Conservation (phyloP, 768 basidiomycete species). For the Lactarius psammicola region DNA sequence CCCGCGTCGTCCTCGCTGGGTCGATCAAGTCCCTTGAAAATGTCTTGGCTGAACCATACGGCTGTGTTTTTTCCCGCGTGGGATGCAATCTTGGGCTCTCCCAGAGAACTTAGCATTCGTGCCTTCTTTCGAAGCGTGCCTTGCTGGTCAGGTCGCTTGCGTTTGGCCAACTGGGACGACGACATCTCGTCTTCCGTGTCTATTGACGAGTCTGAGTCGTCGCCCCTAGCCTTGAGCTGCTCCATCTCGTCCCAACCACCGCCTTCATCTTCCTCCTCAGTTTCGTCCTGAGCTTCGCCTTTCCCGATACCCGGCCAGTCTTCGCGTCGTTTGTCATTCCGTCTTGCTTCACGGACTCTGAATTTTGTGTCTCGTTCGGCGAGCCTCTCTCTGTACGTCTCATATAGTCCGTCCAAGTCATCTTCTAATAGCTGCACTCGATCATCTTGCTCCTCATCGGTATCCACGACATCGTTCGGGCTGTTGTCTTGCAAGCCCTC, state of each 20-base stretch:
- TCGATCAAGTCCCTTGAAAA: slow-evolving; percentile 69
- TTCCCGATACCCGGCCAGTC: slow-evolving; percentile 76
- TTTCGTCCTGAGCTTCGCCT: slow-evolving; percentile 38
- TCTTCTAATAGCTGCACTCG: slow-evolving; percentile 67
- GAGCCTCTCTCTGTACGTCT: slow-evolving; percentile 77
- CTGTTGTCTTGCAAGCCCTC: slow-evolving; percentile 43
- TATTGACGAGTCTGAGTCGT: slow-evolving; percentile 49
- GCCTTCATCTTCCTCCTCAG: slow-evolving; percentile 38
- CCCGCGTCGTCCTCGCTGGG: slow-evolving; percentile 35
- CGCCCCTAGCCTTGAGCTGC: slow-evolving; percentile 48
- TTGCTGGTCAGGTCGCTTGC: slow-evolving; percentile 36
- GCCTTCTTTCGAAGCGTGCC: slow-evolving; percentile 47
- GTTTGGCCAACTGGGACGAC: slow-evolving; percentile 40
- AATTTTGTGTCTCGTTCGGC: slow-evolving; percentile 85
- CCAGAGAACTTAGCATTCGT: slow-evolving; percentile 51
- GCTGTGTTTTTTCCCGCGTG: slow-evolving; percentile 57
- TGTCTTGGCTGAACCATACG: slow-evolving; percentile 94
- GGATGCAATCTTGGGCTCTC: slow-evolving; percentile 37
- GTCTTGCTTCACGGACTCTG: slow-evolving; percentile 75
- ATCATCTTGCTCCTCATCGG: slow-evolving; percentile 68
- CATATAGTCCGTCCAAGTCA: slow-evolving; percentile 88
- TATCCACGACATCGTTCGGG: slow-evolving; percentile 47
- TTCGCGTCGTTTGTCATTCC: slow-evolving; percentile 69
- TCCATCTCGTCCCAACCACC: slow-evolving; percentile 76
- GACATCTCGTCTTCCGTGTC: slow-evolving; percentile 42